A percentile compares a stretch with the other conserved stretches of the same genome.
Evolutionary conservation across 2,329 filamentous ascomycete species (phyloP).

Genomic region (Sclerotinia nivalis): DNA sequence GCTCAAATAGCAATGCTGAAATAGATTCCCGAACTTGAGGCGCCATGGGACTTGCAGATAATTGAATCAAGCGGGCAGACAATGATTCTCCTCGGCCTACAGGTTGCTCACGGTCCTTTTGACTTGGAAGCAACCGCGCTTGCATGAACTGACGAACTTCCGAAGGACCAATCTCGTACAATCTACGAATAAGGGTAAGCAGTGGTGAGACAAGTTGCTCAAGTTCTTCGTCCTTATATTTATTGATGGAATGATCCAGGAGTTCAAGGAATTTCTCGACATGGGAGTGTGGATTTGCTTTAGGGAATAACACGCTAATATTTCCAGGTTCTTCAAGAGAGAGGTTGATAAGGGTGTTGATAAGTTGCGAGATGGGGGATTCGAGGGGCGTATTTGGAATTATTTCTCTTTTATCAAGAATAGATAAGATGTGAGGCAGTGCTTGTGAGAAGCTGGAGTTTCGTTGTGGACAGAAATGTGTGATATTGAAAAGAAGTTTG

Average conservation of each 20-base stretch:
- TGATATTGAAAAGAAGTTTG: conserved; percentile 88
- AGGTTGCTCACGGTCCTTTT: conserved; percentile 72
- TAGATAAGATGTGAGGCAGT: conserved; percentile 67
- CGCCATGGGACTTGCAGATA: conserved; percentile 72
- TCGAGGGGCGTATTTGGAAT: conserved; percentile 68
- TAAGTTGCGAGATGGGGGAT: conserved; percentile 66
- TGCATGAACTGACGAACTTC: conserved; percentile 64
- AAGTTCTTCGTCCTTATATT: conserved; percentile 67
- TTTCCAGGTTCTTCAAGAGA: conserved; percentile 59
- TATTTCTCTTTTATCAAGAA: conserved; percentile 63
- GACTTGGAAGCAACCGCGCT: conserved; percentile 69
- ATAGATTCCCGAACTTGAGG: conserved; percentile 73
- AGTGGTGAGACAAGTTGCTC: conserved; percentile 72
- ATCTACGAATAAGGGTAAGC: conserved; percentile 68
- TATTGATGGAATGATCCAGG: conserved; percentile 64
- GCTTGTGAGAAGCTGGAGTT: conserved; percentile 63
- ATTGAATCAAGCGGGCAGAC: conserved; percentile 72
- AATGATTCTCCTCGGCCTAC: conserved; percentile 75
- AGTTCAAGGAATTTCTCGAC: conserved; percentile 68
- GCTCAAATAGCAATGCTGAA: conserved; percentile 78
- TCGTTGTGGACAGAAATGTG: conserved; percentile 68
- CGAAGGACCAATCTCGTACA: conserved; percentile 70
- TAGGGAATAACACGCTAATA: conserved; percentile 61
- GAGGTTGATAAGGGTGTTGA: conserved; percentile 82
- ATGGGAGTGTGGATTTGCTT: conserved; percentile 58